Percentiles rank a stretch among this genome's conserved stretches.
Evolutionary conservation across 1,284 basidiomycete species (phyloP).

Genomic region (Ustilago cynodontis): DNA sequence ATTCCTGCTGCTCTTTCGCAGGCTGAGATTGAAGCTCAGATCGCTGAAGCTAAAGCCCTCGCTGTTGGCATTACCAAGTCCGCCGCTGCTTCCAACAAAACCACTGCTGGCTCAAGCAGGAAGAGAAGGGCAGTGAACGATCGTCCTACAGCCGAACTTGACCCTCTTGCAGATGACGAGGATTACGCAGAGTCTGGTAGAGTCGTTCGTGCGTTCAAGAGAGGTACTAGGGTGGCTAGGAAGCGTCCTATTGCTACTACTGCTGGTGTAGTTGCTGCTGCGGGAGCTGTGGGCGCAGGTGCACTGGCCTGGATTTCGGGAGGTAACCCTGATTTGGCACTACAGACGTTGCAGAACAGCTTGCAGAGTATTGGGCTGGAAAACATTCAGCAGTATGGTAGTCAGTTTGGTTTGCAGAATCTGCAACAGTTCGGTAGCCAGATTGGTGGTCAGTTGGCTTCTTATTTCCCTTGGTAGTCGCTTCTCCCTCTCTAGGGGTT

Average conservation of each 20-base stretch:
- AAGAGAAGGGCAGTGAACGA: constrained; percentile 65
- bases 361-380: constrained; percentile 56
- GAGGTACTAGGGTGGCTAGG: constrained; percentile 54
- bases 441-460: constrained; percentile 44
- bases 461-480: constrained; percentile 36
- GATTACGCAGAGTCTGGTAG: constrained; percentile 51
- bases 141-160: constrained; percentile 46
- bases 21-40: constrained; percentile 65
- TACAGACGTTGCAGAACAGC: constrained; percentile 60
- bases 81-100: constrained; percentile 21
- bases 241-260: constrained; percentile 59
- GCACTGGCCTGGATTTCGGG: constrained; percentile 66
- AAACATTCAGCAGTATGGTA: constrained; percentile 27
- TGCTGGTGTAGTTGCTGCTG: constrained; percentile 61
- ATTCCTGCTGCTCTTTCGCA: constrained; percentile 46
- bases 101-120: constrained; percentile 26
- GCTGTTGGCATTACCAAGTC: constrained; percentile 57
- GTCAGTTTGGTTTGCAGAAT: constrained; percentile 36
- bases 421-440: constrained; percentile 36
- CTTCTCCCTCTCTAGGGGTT: neutral
- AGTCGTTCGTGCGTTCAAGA: constrained; percentile 45
- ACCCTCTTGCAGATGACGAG: constrained; percentile 52
- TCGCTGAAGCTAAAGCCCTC: constrained; percentile 61
- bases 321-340: constrained; percentile 50
- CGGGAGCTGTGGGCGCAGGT: constrained; percentile 63